Conservation (phyloP, 257 asterid species). For the Jaltomata sinuosa region DNA sequence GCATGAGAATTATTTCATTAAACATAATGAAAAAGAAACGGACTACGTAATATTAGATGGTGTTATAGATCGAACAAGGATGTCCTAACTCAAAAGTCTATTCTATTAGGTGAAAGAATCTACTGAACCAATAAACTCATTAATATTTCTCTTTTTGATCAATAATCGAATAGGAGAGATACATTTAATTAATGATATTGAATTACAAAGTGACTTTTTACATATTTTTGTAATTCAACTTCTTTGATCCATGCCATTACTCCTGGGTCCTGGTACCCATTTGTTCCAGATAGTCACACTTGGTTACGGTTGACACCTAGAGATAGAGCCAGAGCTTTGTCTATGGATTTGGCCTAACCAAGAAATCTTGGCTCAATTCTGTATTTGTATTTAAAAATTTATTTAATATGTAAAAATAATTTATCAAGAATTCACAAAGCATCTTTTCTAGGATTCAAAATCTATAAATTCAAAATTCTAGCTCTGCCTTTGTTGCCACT, state of each 20-base stretch:
- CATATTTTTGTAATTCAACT: neutral
- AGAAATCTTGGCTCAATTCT: too few relatives aligned
- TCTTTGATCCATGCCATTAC: neutral
- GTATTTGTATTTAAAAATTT: too few relatives aligned
- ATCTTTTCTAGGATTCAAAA: neutral
- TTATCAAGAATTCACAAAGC: too few relatives aligned
- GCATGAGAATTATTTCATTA: neutral
- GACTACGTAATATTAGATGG: neutral
- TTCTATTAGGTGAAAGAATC: too few relatives aligned
- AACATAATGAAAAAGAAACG: too few relatives aligned
- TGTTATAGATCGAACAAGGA: neutral
- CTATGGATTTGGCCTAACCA: neutral
- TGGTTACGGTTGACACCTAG: neutral
- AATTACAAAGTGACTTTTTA: too few relatives aligned
- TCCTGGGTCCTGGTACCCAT: too few relatives aligned
- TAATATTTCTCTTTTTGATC: too few relatives aligned
- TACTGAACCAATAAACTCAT: neutral
- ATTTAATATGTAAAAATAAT: too few relatives aligned
- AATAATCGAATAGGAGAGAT: too few relatives aligned
- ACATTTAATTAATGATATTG: too few relatives aligned
- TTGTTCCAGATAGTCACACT: too few relatives aligned
- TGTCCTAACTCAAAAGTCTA: neutral
- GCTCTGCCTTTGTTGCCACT: neutral
- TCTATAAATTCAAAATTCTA: neutral
- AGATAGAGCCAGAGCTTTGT: neutral